Evolutionary conservation across 1,284 basidiomycete species (phyloP), one percentile per base, ranked within the genome.

Genomic region (Mrakiaceae sp.): DNA sequence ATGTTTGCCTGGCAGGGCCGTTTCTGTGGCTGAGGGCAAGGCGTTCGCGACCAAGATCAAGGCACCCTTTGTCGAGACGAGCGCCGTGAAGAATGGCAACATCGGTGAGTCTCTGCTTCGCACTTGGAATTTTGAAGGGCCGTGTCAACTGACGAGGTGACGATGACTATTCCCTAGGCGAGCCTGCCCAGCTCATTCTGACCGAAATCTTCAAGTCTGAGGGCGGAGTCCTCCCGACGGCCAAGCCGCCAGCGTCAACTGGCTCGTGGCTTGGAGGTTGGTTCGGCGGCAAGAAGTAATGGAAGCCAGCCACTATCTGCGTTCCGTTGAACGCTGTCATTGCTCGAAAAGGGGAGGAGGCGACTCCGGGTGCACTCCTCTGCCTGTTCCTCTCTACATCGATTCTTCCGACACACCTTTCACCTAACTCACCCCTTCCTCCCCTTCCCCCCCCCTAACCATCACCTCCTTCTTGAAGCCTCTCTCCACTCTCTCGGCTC

Each of bases 1-100:
- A 53, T 56, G 4, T 58, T 66, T 65, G 16, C 58, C 47, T 78
- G 50, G 14, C 72, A 89, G 91, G 74, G 86, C 91, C 77, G 90
- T 96, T 40, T 81, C 84, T 62, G 75, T 79, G 2, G 79, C 82
- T 42, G 89, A 94, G 74, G 92, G 86, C 9, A 79, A 88, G 73
- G 82, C 83, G 60, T 80, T 95, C 60, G 92, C 91, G 16, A 81
- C 83, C 71, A 78, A 79, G 65, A 83, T 87, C 68, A 82, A 84
- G 60, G 86, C 89, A 5, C 86, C 86, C 14, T 95, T 86, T 78
- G 80, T 93, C 64, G 93, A 97, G 76, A 88, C 90, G 7, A 91
- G 88, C 70, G 91, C 93, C 54, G 91, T 90, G 80, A 83, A 85
- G 70, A 90, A 93, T 70, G 77, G 85, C 75, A 95, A 96, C 76